Percentiles rank a stretch among this genome's conserved stretches.
These are phyloP conservation scores for Saccharomyces hybrid DNA, from an alignment of 1,139 yeast species.

Conservation along the genomic window DNA sequence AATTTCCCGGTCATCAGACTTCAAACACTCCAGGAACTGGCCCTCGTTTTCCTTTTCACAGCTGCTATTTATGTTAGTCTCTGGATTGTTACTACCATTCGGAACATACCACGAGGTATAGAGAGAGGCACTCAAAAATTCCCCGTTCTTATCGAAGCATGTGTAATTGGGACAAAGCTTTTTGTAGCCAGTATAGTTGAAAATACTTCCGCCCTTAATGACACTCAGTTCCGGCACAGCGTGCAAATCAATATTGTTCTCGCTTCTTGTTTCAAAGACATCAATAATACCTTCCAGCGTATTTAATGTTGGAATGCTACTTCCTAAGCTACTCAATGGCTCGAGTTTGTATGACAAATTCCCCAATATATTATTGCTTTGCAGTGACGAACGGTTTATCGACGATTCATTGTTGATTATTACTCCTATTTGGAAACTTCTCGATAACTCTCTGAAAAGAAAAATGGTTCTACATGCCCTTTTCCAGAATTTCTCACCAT, in stretches of 20 bases:
- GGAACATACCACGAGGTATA: conserved; percentile 27
- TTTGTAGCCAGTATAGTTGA: conserved; percentile 30
- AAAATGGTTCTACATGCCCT: conserved; percentile 28
- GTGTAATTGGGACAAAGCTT: conserved; percentile 22
- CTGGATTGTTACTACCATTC: conserved; percentile 5
- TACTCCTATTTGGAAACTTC: conserved; percentile 20
- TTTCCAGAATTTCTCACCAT: conserved; percentile 30
- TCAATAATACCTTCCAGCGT: conserved; percentile 7
- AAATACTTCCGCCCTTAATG: conserved; percentile 24
- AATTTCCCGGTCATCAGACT: conserved; percentile 20
- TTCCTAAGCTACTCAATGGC: neutral
- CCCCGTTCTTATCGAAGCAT: conserved; percentile 32
- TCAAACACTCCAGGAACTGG: neutral
- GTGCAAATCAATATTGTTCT: conserved; percentile 15
- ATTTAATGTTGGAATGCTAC: too few species aligned
- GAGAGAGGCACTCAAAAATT: conserved; percentile 27
- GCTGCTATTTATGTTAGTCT: neutral
- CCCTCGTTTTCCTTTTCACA: neutral
- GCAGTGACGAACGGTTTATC: conserved; percentile 8
- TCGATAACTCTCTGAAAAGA: conserved; percentile 25
- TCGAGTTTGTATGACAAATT: conserved; percentile 22
- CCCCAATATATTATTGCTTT: conserved; percentile 14
- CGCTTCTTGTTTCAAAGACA: conserved; percentile 18
- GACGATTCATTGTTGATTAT: conserved; percentile 12
- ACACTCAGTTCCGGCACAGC: conserved; percentile 23